Evolutionary conservation across 805 yeast genomes (phyloP).

Genomic region (Kuraishia floccosa): DNA sequence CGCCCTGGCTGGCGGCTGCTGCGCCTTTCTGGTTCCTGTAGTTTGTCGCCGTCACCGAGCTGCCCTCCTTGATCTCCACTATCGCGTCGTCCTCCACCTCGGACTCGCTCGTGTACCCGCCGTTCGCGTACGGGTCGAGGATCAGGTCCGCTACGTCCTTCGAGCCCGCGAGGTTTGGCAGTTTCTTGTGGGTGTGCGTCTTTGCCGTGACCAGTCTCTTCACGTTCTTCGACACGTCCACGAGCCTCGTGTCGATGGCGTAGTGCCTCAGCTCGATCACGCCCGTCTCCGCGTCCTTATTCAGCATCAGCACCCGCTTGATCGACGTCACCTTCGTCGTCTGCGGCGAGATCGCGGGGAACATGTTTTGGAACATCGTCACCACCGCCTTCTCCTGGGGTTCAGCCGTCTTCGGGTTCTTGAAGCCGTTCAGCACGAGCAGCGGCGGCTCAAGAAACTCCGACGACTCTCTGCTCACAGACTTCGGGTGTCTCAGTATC

Average conservation of each 20-base stretch:
- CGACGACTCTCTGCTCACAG: conserved; percentile 49
- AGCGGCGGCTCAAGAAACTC: conserved; percentile 77
- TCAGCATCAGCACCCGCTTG: conserved; percentile 75
- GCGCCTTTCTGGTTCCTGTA: conserved; percentile 9
- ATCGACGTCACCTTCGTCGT: conserved; percentile 62
- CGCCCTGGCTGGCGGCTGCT: conserved; percentile 9
- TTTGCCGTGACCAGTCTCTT: conserved; percentile 59
- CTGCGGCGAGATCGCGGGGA: conserved; percentile 90
- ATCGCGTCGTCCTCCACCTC: conserved; percentile 89
- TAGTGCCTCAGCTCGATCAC: conserved; percentile 82
- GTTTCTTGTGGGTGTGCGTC: conserved; percentile 41
- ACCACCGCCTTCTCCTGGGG: conserved; percentile 73
- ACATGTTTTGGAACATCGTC: conserved; percentile 89
- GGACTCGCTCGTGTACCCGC: conserved; percentile 77
- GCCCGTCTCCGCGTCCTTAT: conserved; percentile 60
- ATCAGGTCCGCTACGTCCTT: conserved; percentile 76
- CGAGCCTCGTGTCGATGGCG: conserved; percentile 75
- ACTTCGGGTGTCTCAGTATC: conserved; percentile 67
- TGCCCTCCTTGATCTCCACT: conserved; percentile 40
- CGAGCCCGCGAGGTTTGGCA: conserved; percentile 61
- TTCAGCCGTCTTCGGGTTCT: conserved; percentile 49
- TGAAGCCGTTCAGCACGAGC: conserved; percentile 86
- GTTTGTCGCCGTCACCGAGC: conserved; percentile 11
- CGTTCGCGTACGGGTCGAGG: conserved; percentile 70
- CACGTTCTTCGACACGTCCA: conserved; percentile 64